phyloP scores from a whole-genome alignment of 2,329 filamentous ascomycete genomes.

The Paecilomyces variotii region DNA sequence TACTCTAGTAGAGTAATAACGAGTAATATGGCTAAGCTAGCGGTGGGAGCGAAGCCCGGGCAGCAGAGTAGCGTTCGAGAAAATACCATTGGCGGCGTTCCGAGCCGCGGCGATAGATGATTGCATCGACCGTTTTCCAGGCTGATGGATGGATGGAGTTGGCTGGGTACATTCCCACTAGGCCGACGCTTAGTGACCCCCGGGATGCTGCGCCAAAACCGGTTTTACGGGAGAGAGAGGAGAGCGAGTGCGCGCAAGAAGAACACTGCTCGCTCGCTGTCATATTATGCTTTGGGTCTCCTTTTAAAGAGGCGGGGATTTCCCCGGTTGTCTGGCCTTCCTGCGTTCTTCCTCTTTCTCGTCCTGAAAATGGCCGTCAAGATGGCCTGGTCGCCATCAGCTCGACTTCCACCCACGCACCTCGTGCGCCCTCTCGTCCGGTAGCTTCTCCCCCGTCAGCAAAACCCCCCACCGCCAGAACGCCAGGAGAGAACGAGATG shows the following conservation, averaged over 20 bases:
- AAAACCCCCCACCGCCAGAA: not conserved
- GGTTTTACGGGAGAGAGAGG: not conserved
- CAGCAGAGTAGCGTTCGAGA: not conserved
- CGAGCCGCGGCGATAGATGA: not conserved
- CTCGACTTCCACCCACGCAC: not conserved
- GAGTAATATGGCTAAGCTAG: too few species aligned
- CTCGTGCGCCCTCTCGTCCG: not conserved
- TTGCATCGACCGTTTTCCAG: not conserved
- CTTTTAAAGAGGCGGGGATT: not conserved
- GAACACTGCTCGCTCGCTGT: not conserved
- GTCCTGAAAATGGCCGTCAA: not conserved
- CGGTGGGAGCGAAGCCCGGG: too few species aligned
- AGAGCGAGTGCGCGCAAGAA: too few species aligned
- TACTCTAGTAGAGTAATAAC: too few species aligned
- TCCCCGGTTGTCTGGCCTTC: not conserved
- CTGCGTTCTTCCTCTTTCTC: not conserved
- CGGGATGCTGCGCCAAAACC: not conserved
- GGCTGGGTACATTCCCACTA: constrained; percentile 16
- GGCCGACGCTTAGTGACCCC: constrained; percentile 11
- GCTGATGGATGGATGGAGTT: constrained; percentile 4
- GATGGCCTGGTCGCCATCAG: not conserved
- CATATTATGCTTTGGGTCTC: not conserved
- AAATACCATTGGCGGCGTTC: not conserved
- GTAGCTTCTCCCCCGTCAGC: not conserved
- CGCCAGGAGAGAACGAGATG: not conserved